A percentile compares a stretch with the other conserved stretches of the same genome.
Evolutionary conservation across 176 grass and related monocot species (phyloP).

Genomic region (Eragrostis nindensis): DNA sequence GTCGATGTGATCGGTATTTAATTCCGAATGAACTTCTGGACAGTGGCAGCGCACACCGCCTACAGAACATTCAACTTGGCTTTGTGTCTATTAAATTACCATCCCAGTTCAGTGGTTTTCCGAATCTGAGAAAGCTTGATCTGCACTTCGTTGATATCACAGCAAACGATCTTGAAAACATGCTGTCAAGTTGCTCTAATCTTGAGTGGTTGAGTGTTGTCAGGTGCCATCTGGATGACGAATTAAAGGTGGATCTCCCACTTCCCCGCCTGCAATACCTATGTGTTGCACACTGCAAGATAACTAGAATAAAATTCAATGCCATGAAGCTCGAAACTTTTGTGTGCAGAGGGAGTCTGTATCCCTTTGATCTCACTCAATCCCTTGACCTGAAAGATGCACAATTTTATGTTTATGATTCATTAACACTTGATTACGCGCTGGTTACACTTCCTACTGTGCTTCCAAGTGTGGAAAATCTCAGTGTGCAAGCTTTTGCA

Average conservation of each 20-base stretch:
- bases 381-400: neutral
- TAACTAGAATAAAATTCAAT: neutral
- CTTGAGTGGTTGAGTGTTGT: constrained; percentile 8
- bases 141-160: neutral
- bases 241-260: neutral
- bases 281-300: neutral
- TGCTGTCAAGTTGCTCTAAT: neutral
- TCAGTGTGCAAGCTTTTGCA: neutral
- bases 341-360: neutral
- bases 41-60: neutral
- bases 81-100: neutral
- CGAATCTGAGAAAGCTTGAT: constrained; percentile 16
- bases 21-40: neutral
- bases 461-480: constrained; percentile 1
- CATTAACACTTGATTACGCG: neutral
- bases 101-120: neutral
- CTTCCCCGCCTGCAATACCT: neutral
- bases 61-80: neutral
- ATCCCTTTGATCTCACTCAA: neutral
- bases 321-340: constrained; percentile 6
- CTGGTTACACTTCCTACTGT: neutral
- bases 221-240: neutral
- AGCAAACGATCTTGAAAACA: neutral
- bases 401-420: neutral
- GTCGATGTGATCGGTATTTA: neutral